Evolutionary conservation across 768 basidiomycete genomes (phyloP).

Genomic region (Amylocystis lapponica): DNA sequence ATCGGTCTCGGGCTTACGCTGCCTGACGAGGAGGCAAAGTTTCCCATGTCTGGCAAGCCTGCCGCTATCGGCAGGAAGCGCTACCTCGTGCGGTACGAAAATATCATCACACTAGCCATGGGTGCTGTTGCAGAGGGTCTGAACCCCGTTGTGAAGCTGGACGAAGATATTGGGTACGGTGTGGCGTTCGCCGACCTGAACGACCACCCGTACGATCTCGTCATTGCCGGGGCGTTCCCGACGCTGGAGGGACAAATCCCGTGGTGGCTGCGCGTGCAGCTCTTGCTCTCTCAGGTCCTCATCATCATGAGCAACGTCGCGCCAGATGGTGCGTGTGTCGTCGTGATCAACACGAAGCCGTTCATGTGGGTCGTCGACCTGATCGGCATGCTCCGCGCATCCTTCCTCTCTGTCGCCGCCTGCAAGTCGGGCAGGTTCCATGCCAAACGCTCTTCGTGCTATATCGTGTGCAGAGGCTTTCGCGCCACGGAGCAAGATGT

Average conservation of each 20-base stretch:
- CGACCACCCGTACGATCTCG: conserved; percentile 7
- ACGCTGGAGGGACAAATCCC: background rate
- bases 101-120: background rate
- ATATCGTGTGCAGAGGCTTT: conserved; percentile 11
- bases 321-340: conserved; percentile 2
- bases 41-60: no score
- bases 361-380: conserved; percentile 11
- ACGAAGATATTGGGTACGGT: no score
- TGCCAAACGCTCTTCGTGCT: conserved; percentile 4
- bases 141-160: background rate
- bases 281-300: conserved; percentile 6
- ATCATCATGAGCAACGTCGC: conserved; percentile 6
- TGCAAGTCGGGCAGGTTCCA: conserved; percentile 4
- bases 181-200: no score
- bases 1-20: conserved; percentile 7
- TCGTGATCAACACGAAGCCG: conserved; percentile 6
- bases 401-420: conserved; percentile 1
- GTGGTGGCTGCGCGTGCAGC: background rate
- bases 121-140: background rate
- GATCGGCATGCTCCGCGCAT: conserved; percentile 6
- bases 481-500: conserved; percentile 1
- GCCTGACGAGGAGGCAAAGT: conserved; percentile 3
- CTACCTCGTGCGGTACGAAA: no score
- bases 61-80: no score
- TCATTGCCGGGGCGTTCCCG: conserved; percentile 12